Conservation (phyloP, 2,329 filamentous ascomycete genomes). For the Colletotrichum lupini region DNA sequence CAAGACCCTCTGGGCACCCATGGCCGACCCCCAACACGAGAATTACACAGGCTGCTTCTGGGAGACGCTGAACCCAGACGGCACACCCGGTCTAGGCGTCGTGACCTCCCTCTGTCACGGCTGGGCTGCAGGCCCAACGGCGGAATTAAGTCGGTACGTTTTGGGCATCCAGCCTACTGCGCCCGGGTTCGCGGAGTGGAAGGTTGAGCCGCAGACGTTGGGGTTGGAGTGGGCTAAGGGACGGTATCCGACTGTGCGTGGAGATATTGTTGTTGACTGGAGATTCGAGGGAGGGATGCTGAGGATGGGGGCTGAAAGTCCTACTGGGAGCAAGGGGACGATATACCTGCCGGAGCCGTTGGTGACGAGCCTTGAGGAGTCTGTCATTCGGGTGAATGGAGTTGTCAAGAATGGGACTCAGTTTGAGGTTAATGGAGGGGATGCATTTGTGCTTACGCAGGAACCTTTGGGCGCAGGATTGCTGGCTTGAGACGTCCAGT, state of each 20-base stretch:
- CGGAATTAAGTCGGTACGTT: conserved; percentile 44
- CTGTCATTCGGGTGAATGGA: neutral
- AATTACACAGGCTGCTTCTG: conserved; percentile 46
- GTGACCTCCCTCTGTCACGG: conserved; percentile 47
- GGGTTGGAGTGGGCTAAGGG: conserved; percentile 36
- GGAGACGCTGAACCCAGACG: conserved; percentile 42
- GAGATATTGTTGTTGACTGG: conserved; percentile 18
- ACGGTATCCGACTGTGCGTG: neutral
- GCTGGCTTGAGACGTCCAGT: neutral
- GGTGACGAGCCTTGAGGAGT: neutral
- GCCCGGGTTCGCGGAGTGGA: conserved; percentile 39
- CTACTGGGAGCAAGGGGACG: neutral
- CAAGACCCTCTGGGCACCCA: conserved; percentile 40
- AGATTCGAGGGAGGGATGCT: conserved; percentile 17
- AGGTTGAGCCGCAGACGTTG: conserved; percentile 37
- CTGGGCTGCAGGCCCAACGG: conserved; percentile 47
- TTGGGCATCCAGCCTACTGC: conserved; percentile 39
- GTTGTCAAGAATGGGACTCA: neutral
- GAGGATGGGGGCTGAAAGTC: conserved; percentile 22
- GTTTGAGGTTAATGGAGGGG: neutral
- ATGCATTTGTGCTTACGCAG: neutral
- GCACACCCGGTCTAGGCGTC: conserved; percentile 40
- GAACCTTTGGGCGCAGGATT: no score
- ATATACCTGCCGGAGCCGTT: conserved; percentile 7
- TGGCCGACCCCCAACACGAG: conserved; percentile 38